Base-by-base conservation (phyloP, 805 yeast genomes). In the Brettanomyces sp. region DNA sequence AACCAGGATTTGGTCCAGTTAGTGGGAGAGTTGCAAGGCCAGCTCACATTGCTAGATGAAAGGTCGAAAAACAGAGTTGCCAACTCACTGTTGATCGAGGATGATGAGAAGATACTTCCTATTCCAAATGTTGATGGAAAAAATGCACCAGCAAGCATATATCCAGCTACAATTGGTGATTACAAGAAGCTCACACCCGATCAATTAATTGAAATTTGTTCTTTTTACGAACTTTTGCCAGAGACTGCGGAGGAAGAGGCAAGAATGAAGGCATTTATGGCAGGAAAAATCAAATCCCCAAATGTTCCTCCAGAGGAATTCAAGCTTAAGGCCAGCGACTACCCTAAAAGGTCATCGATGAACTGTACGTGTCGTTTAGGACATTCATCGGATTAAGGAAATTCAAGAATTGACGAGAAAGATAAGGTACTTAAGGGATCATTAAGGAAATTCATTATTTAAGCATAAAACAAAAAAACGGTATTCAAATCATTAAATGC, bases 1-100 rank as follows among this genome's bases (percentile, higher is more conserved):
- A 83, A 86, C 53, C 95, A 85, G 47, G 98, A 91, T 58, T 66
- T 90, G 11, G 85, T 85, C 3, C 91, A 87, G 58, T 69, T 90
- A 41, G 97, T 89, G 12, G 87, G 86, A 9, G 98, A 90, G 62
- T 67, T 90, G 46, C 97, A 90, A 64, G 85, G 86, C 7, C 97
- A 90, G 64, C 71, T 90, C 56, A 90, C 85, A 45, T 68, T 74
- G 23, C 60, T 85, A 33, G 98, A 90, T 58, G 86, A 85, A 53
- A 74, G 95, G 53, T 76, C 84, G 14, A 74, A 85, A 39, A 73
- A 85, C 52, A 73, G 98, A 62, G 67, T 80, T 3, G 74, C 77
- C 51, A 89, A 89, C 59, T 68, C 85, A 1, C 70, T 72, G 24
- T 68, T 79, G 46, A 53, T 57, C 0, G 59, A 61, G 0, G 63